phyloP scores from a whole-genome alignment of 2,329 filamentous ascomycete genomes.

The Lasiodiplodia hormozganensis region DNA sequence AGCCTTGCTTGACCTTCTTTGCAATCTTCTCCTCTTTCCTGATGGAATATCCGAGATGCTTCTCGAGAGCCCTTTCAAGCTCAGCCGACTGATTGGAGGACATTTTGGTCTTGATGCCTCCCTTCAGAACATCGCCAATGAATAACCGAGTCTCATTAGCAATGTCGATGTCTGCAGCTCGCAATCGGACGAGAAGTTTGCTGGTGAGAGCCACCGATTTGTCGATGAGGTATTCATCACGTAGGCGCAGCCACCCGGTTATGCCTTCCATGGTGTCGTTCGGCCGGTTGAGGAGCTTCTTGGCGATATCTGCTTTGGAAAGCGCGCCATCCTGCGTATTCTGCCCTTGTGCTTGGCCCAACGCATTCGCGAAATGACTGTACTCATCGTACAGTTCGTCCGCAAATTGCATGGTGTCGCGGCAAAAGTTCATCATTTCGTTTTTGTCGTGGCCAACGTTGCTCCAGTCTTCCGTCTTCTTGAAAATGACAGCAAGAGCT shows the following conservation, averaged over 20 bases:
- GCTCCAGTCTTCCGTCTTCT: conserved; percentile 85
- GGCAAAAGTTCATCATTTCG: conserved; percentile 89
- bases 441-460: conserved; percentile 71
- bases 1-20: conserved; percentile 34
- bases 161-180: conserved; percentile 76
- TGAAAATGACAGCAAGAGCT: conserved; percentile 79
- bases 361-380: conserved; percentile 77
- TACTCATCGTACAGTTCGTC: conserved; percentile 86
- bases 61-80: conserved; percentile 68
- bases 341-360: conserved; percentile 55
- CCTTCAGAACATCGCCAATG: conserved; percentile 71
- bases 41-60: conserved; percentile 50
- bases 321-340: conserved; percentile 40
- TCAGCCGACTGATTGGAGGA: conserved; percentile 84
- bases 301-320: conserved; percentile 46
- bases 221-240: conserved; percentile 83
- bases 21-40: conserved; percentile 40
- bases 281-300: conserved; percentile 69
- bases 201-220: conserved; percentile 82
- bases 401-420: conserved; percentile 93
- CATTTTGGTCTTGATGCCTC: conserved; percentile 77
- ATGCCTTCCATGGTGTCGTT: conserved; percentile 70
- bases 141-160: conserved; percentile 64
- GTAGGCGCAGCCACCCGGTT: conserved; percentile 86
- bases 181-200: conserved; percentile 83